Evolutionary conservation across 192 early-diverging fungal genomes (phyloP).

Genomic region (Phlyctochytrium bullatum): DNA sequence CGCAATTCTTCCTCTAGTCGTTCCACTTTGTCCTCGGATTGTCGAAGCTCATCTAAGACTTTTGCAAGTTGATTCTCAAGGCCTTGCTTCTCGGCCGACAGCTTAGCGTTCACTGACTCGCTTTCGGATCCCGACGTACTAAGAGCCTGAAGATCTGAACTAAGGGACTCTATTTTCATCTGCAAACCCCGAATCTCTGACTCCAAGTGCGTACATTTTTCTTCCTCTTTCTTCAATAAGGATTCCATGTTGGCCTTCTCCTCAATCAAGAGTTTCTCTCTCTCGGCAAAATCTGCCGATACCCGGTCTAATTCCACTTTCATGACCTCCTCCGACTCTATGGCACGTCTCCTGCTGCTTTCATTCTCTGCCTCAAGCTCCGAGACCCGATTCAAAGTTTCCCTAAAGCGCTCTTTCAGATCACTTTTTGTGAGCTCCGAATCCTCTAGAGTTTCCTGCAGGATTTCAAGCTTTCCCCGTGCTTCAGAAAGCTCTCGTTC

Average conservation of each 20-base stretch:
- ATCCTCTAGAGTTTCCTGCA: background rate
- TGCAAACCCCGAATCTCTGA: background rate
- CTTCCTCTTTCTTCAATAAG: background rate
- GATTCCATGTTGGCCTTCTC: background rate
- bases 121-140: background rate
- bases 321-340: background rate
- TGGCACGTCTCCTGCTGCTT: background rate
- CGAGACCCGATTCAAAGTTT: background rate
- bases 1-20: too few relatives aligned
- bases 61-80: background rate
- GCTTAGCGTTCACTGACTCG: background rate
- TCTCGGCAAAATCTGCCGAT: background rate
- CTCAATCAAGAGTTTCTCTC: background rate
- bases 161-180: background rate
- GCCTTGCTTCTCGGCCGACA: background rate
- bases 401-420: background rate
- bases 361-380: conserved; percentile 1
- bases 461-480: background rate
- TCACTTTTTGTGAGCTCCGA: background rate
- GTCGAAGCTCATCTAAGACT: background rate
- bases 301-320: background rate
- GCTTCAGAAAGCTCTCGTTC: background rate
- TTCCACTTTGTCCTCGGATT: background rate
- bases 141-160: background rate
- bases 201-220: background rate